These are phyloP conservation scores for Strobilomyces dryophilus DNA, from an alignment of 768 basidiomycete genomes.

Conservation along the genomic window DNA sequence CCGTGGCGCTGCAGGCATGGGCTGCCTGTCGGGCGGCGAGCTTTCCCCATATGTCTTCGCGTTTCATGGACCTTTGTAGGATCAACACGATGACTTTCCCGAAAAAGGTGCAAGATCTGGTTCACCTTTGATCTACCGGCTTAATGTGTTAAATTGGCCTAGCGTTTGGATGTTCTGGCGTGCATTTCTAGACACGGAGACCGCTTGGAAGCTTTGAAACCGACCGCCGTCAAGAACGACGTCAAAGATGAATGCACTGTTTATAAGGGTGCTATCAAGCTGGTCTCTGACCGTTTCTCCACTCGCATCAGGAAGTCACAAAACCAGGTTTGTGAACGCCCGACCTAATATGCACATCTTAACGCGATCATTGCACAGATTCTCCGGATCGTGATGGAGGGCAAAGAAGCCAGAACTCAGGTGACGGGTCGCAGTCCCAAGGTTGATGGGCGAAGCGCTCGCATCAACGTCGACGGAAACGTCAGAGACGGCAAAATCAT, in stretches of 20 bases:
- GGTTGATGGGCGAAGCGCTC: conserved; percentile 37
- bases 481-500: conserved; percentile 16
- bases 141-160: conserved; percentile 3
- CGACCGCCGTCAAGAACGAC: conserved; percentile 40
- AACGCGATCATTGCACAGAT: conserved; percentile 7
- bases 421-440: conserved; percentile 20
- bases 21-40: conserved; percentile 36
- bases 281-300: conserved; percentile 41
- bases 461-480: conserved; percentile 24
- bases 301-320: conserved; percentile 38
- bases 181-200: conserved; percentile 44
- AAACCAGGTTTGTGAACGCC: conserved; percentile 34
- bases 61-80: conserved; percentile 13
- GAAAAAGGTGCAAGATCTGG: conserved; percentile 23
- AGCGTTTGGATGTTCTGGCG: conserved; percentile 43
- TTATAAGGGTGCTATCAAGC: conserved; percentile 29
- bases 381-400: conserved; percentile 17
- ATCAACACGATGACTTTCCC: conserved; percentile 26
- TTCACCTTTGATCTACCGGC: background rate
- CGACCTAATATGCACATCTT: background rate
- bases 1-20: conserved; percentile 44
- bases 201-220: conserved; percentile 46
- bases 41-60: conserved; percentile 15
- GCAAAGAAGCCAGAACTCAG: background rate
- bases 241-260: conserved; percentile 27